phyloP scores from a whole-genome alignment of 2,329 filamentous ascomycete genomes.

The Fusarium zealandicum region DNA sequence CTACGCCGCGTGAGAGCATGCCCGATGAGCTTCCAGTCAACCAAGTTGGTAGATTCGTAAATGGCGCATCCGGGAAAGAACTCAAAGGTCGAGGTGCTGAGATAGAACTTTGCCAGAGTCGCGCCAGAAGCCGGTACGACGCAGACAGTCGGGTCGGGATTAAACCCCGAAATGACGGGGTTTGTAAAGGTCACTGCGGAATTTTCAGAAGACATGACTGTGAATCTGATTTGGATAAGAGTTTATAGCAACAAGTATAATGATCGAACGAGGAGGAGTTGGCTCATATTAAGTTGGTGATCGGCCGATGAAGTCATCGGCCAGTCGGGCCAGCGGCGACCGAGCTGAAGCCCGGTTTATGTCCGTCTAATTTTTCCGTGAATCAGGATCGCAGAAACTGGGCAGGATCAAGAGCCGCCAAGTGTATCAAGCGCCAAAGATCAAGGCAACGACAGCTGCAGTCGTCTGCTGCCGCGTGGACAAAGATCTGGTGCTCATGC shows the following conservation, averaged over 20 bases:
- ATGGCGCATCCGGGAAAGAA: conserved; percentile 68
- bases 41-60: conserved; percentile 62
- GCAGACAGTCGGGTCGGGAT: conserved; percentile 64
- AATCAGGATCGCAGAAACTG: not conserved
- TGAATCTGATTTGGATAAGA: not conserved
- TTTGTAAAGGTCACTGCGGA: conserved; percentile 47
- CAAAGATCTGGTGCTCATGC: too few relatives aligned
- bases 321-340: not conserved
- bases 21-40: conserved; percentile 60
- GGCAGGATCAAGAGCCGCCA: not conserved
- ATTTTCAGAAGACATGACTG: conserved; percentile 11
- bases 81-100: conserved; percentile 69
- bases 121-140: conserved; percentile 44
- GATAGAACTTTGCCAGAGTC: conserved; percentile 55
- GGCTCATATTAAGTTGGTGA: not conserved
- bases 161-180: conserved; percentile 66
- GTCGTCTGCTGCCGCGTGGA: too few relatives aligned
- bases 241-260: too few relatives aligned
- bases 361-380: conserved; percentile 10
- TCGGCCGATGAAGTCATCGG: not conserved
- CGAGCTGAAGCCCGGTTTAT: not conserved
- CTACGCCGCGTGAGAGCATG: conserved; percentile 59
- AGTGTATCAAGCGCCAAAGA: too few relatives aligned
- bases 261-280: too few relatives aligned
- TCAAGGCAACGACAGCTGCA: too few relatives aligned